phyloP scores from a whole-genome alignment of 495 filamentous ascomycete species.

The Peziza echinospora region DNA sequence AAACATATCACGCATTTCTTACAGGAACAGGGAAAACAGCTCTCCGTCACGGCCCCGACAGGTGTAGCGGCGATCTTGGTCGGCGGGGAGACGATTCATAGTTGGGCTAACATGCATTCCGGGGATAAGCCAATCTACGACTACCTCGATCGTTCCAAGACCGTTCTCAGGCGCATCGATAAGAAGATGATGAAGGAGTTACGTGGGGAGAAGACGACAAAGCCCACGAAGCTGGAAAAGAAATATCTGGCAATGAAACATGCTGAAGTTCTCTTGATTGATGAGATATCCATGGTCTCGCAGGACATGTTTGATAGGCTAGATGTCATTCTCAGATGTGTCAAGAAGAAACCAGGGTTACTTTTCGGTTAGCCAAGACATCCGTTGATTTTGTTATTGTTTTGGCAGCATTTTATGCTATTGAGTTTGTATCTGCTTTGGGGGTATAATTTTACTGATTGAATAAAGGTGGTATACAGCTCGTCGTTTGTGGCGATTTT shows the following conservation, averaged over 20 bases:
- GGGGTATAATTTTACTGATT: too few species aligned
- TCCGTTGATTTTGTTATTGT: too few species aligned
- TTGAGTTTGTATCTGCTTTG: too few species aligned
- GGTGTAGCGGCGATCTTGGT: conserved; percentile 13
- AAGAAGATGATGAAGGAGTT: too few species aligned
- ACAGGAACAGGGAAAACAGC: conserved; percentile 2
- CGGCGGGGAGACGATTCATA: conserved; percentile 15
- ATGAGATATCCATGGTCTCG: conserved; percentile 20
- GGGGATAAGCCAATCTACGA: background rate
- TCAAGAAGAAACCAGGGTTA: background rate
- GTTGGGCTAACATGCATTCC: conserved; percentile 4
- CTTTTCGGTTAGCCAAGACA: too few species aligned
- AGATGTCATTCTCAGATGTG: conserved; percentile 6
- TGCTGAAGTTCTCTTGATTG: conserved; percentile 14
- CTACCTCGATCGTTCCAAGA: conserved; percentile 1
- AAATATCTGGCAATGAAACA: too few species aligned
- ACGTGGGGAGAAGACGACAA: too few species aligned
- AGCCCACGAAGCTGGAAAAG: too few species aligned
- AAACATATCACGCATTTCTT: conserved; percentile 10
- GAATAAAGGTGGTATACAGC: conserved; percentile 15
- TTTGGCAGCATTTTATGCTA: too few species aligned
- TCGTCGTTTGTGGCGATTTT: conserved; percentile 19
- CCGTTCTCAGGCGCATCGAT: too few species aligned
- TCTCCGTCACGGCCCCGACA: conserved; percentile 16
- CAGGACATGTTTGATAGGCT: conserved; percentile 17